Conservation (phyloP, 176 grass and related monocot genomes). For the Secale cereale region DNA sequence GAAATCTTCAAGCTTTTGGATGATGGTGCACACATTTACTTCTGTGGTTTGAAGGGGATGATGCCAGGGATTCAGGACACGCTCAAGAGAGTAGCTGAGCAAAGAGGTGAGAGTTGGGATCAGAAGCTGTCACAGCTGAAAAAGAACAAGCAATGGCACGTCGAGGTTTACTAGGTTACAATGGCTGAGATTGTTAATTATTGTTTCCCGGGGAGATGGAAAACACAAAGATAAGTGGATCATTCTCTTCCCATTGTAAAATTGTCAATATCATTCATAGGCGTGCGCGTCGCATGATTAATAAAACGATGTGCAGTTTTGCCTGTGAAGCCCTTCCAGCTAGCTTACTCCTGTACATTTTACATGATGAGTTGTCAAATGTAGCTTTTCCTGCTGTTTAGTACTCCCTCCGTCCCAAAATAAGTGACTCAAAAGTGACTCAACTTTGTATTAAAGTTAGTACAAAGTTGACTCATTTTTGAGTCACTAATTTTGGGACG, state of each 20-base stretch:
- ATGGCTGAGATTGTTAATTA: not conserved
- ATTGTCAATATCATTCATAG: slow-evolving; percentile 23
- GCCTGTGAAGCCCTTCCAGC: not conserved
- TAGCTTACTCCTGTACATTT: not conserved
- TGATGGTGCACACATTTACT: slow-evolving; percentile 78
- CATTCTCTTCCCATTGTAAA: not conserved
- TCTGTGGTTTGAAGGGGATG: slow-evolving; percentile 94
- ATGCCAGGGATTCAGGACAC: slow-evolving; percentile 96
- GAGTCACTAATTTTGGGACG: no score
- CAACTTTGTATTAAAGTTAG: no score
- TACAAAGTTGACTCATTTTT: no score
- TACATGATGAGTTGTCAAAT: not conserved
- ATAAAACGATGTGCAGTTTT: slow-evolving; percentile 28
- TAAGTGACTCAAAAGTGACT: no score
- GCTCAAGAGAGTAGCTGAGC: slow-evolving; percentile 79
- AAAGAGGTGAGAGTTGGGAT: slow-evolving; percentile 90
- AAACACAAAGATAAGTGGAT: not conserved
- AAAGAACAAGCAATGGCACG: slow-evolving; percentile 97
- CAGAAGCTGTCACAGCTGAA: slow-evolving; percentile 77
- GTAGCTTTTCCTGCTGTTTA: not conserved
- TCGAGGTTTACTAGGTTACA: slow-evolving; percentile 68
- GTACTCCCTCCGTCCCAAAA: no score
- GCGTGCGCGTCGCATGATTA: not conserved
- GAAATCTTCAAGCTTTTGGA: slow-evolving; percentile 88
- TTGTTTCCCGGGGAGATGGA: not conserved